A percentile compares a stretch with the other conserved stretches of the same genome.
These are phyloP conservation scores for Durio zibethinus DNA, from an alignment of 345 rosid genomes.

Conservation along the genomic window DNA sequence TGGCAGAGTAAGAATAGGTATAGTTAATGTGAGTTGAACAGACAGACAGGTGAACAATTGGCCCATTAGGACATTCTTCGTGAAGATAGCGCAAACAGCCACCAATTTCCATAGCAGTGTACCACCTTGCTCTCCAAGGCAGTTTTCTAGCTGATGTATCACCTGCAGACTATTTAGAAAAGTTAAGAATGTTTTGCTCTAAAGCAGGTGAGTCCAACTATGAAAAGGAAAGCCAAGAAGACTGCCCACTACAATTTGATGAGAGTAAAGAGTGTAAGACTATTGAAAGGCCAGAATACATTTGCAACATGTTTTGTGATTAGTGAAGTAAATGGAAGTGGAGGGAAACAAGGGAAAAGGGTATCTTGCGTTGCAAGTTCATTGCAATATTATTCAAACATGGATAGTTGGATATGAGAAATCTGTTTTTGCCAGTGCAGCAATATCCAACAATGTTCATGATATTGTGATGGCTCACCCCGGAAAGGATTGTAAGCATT, in stretches of 20 bases:
- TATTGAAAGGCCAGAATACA: too few species aligned
- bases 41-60: slow-evolving; percentile 43
- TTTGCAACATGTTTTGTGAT: too few species aligned
- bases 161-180: slow-evolving; percentile 15
- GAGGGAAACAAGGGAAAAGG: background rate
- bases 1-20: slow-evolving; percentile 26
- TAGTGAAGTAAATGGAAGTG: background rate
- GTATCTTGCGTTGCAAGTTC: slow-evolving; percentile 28
- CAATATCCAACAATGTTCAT: slow-evolving; percentile 44
- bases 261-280: too few species aligned
- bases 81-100: slow-evolving; percentile 48
- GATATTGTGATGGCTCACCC: slow-evolving; percentile 41
- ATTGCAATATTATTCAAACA: slow-evolving; percentile 30
- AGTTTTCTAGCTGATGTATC: slow-evolving; percentile 31
- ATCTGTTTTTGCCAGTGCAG: slow-evolving; percentile 30
- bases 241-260: too few species aligned
- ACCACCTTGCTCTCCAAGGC: slow-evolving; percentile 52
- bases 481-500: slow-evolving; percentile 35
- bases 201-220: background rate
- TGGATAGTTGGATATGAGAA: slow-evolving; percentile 35
- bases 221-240: background rate
- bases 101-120: slow-evolving; percentile 40
- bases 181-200: background rate
- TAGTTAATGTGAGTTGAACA: slow-evolving; percentile 29
- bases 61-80: slow-evolving; percentile 46